Conservation (phyloP, 495 filamentous ascomycete genomes). For the Lasiosphaeria miniovina region DNA sequence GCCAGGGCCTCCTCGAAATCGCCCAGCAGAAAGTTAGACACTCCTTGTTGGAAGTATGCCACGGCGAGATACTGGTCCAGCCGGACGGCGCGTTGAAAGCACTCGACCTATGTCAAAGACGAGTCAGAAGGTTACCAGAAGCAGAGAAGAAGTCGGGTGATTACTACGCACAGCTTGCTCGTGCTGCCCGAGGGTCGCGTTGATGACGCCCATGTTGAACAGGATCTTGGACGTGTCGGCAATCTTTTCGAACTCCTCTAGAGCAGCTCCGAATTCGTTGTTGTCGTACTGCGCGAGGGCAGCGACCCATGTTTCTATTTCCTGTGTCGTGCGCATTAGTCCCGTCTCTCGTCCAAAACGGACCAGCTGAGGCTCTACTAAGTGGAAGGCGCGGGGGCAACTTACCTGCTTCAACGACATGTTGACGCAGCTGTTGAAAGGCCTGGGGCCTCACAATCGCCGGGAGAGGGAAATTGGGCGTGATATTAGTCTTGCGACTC, state of each 20-base stretch:
- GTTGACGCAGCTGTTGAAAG: constrained; percentile 24
- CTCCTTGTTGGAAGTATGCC: constrained; percentile 97
- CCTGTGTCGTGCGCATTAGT: constrained; percentile 50
- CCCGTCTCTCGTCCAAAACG: not conserved
- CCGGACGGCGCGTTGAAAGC: constrained; percentile 84
- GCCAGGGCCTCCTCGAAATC: constrained; percentile 97
- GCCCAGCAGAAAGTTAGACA: constrained; percentile 95
- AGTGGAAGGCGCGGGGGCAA: not conserved
- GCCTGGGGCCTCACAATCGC: not conserved
- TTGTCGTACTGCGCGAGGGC: constrained; percentile 91
- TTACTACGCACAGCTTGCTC: constrained; percentile 80
- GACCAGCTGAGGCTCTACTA: not conserved
- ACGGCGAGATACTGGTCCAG: constrained; percentile 94
- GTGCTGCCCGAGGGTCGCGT: constrained; percentile 96
- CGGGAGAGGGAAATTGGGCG: not conserved
- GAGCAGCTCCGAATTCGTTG: constrained; percentile 87
- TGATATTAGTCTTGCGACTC: not conserved
- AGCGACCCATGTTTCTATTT: constrained; percentile 98
- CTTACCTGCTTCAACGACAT: constrained; percentile 80
- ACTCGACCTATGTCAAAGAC: constrained; percentile 68
- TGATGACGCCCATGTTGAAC: constrained; percentile 98
- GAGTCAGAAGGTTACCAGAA: constrained; percentile 7
- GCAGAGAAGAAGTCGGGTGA: not conserved
- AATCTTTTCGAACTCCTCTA: constrained; percentile 79
- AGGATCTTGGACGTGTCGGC: constrained; percentile 96